A percentile compares a stretch with the other conserved stretches of the same genome.
phyloP scores from a whole-genome alignment of 2,329 filamentous ascomycete species.

The Aspergillus fijiensis region DNA sequence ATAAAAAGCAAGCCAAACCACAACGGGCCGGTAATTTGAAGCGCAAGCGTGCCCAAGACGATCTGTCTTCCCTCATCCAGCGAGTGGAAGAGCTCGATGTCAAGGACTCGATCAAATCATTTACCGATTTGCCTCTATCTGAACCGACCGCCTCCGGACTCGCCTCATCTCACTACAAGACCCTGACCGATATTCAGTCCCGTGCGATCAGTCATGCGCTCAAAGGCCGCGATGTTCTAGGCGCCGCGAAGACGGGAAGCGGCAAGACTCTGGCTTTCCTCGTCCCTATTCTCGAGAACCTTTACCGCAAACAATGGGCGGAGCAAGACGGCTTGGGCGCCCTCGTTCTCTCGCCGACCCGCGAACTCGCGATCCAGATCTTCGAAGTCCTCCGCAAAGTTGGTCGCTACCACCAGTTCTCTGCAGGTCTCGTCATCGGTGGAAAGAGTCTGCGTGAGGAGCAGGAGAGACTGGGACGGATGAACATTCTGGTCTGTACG shows the following conservation, averaged over 20 bases:
- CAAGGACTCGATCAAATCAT: constrained; percentile 60
- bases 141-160: constrained; percentile 75
- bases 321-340: constrained; percentile 89
- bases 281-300: constrained; percentile 85
- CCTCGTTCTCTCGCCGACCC: constrained; percentile 87
- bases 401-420: constrained; percentile 84
- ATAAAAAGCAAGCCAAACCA: constrained; percentile 31
- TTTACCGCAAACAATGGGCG: constrained; percentile 86
- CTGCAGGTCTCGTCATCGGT: constrained; percentile 88
- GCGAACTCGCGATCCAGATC: constrained; percentile 93
- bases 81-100: constrained; percentile 47
- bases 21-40: constrained; percentile 39
- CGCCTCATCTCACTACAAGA: constrained; percentile 82
- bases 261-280: constrained; percentile 95
- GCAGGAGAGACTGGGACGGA: constrained; percentile 76
- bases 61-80: constrained; percentile 43
- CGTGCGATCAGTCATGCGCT: constrained; percentile 85
- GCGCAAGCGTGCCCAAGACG: constrained; percentile 48
- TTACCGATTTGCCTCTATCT: constrained; percentile 83
- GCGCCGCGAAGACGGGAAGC: constrained; percentile 91
- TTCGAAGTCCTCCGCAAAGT: constrained; percentile 92
- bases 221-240: constrained; percentile 83
- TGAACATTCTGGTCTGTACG: constrained; percentile 97
- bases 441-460: constrained; percentile 89
- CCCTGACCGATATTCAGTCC: constrained; percentile 86